Percentiles rank a stretch among this genome's conserved stretches.
phyloP scores from a whole-genome alignment of 1,284 basidiomycete species.

The Leccinum pseudoinsigne region DNA sequence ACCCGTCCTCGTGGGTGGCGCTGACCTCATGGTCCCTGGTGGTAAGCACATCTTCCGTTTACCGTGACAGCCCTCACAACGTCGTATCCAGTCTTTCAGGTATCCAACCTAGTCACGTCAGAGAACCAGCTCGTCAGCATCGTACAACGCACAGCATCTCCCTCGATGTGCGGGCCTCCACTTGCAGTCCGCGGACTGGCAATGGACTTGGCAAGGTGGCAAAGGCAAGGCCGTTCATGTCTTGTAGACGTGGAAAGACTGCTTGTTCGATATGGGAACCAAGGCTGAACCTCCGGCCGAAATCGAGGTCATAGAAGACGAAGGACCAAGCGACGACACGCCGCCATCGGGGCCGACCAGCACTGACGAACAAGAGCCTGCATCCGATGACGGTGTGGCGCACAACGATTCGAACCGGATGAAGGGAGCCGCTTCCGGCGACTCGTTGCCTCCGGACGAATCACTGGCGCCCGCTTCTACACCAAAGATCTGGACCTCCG shows the following conservation, averaged over 20 bases:
- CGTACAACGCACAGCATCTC: constrained; percentile 43
- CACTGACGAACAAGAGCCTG: constrained; percentile 3
- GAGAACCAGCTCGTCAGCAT: constrained; percentile 60
- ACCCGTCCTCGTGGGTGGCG: constrained; percentile 64
- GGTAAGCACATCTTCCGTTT: constrained; percentile 43
- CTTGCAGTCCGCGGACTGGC: constrained; percentile 74
- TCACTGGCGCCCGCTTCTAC: constrained; percentile 5
- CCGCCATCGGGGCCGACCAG: constrained; percentile 16
- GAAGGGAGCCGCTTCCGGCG: constrained; percentile 7
- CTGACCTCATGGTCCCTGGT: constrained; percentile 80
- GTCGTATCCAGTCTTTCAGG: constrained; percentile 53
- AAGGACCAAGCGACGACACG: constrained; percentile 15
- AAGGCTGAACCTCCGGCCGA: constrained; percentile 55
- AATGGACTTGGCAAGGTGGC: constrained; percentile 45
- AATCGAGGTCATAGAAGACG: constrained; percentile 26
- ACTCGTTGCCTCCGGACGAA: constrained; percentile 9
- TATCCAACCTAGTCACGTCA: constrained; percentile 38
- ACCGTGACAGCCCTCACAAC: background rate
- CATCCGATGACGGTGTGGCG: constrained; percentile 15
- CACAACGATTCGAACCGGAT: constrained; percentile 17
- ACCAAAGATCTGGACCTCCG: constrained; percentile 9
- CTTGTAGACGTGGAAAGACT: constrained; percentile 70
- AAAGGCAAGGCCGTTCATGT: constrained; percentile 77
- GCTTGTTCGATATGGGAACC: constrained; percentile 67
- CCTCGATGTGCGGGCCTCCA: constrained; percentile 44